Percentiles rank a stretch among this genome's conserved stretches.
phyloP scores from a whole-genome alignment of 306 rosid genomes.

The Quercus rubra region DNA sequence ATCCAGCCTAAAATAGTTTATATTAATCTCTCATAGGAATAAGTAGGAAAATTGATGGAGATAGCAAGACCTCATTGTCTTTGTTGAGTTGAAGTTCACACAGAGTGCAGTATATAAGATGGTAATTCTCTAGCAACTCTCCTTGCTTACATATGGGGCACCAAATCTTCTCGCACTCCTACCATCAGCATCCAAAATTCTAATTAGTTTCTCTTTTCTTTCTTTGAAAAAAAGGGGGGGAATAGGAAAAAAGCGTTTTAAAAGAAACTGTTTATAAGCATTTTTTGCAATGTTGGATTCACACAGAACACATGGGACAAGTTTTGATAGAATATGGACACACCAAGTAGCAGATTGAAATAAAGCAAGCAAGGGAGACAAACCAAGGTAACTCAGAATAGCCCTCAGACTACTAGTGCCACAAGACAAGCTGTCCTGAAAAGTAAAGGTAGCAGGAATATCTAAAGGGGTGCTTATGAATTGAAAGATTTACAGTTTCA shows the following conservation, averaged over 20 bases:
- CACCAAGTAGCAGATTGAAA: background rate
- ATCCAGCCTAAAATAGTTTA: background rate
- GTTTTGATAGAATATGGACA: conserved; percentile 1
- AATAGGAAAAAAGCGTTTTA: background rate
- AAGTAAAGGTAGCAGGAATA: background rate
- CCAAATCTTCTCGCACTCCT: conserved; percentile 57
- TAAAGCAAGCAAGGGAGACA: background rate
- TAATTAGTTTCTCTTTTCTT: background rate
- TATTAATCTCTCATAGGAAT: background rate
- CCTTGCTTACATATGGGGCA: conserved; percentile 90
- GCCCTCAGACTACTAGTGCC: background rate
- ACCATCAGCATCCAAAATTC: conserved; percentile 19
- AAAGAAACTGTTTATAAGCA: background rate
- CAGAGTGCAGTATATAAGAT: conserved; percentile 42
- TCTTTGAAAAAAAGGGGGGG: background rate
- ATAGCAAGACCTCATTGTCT: conserved; percentile 56
- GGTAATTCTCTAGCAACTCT: conserved; percentile 49
- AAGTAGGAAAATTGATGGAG: background rate
- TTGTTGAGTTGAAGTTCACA: conserved; percentile 65
- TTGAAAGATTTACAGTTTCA: background rate
- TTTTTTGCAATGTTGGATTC: conserved; percentile 12
- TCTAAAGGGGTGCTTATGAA: background rate
- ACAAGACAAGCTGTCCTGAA: background rate
- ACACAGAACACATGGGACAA: background rate
- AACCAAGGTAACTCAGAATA: background rate